These are phyloP conservation scores for Decorospora gaudefroyi DNA, from an alignment of 2,329 filamentous ascomycete species.

Conservation along the genomic window DNA sequence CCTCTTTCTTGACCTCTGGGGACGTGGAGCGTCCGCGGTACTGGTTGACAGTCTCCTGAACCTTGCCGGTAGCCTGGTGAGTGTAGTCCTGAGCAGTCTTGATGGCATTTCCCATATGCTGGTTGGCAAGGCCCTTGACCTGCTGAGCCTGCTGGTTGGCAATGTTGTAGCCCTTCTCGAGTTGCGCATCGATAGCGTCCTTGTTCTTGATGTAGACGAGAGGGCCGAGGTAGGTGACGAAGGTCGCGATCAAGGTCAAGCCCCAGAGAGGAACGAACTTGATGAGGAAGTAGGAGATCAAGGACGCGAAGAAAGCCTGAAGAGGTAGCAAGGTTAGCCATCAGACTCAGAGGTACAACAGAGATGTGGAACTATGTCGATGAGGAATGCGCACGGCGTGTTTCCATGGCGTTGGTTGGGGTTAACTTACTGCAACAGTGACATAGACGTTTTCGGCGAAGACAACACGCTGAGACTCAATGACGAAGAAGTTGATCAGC, in stretches of 20 bases:
- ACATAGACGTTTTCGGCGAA: slow-evolving; percentile 68
- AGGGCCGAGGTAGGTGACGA: slow-evolving; percentile 62
- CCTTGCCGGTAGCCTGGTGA: slow-evolving; percentile 64
- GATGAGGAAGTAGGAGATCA: slow-evolving; percentile 67
- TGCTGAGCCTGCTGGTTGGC: slow-evolving; percentile 63
- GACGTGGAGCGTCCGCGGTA: slow-evolving; percentile 47
- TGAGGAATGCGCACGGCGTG: too few relatives aligned
- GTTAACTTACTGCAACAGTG: slow-evolving; percentile 60
- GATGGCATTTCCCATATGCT: slow-evolving; percentile 63
- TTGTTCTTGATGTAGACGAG: slow-evolving; percentile 68
- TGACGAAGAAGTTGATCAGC: slow-evolving; percentile 69
- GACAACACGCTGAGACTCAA: slow-evolving; percentile 68
- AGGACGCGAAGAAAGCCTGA: slow-evolving; percentile 64
- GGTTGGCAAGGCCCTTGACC: slow-evolving; percentile 62
- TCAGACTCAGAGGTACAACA: neutral
- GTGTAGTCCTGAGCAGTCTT: slow-evolving; percentile 63
- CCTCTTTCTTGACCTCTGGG: slow-evolving; percentile 36
- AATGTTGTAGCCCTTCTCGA: slow-evolving; percentile 59
- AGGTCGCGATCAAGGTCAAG: slow-evolving; percentile 61
- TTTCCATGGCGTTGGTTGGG: neutral
- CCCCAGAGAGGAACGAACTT: slow-evolving; percentile 69
- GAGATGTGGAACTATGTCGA: neutral
- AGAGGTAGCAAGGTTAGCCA: slow-evolving; percentile 7
- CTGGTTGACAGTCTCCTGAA: slow-evolving; percentile 56
- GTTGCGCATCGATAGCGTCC: slow-evolving; percentile 65